phyloP scores from a whole-genome alignment of 2,329 filamentous ascomycete species.

The Ceratocystis harringtonii region DNA sequence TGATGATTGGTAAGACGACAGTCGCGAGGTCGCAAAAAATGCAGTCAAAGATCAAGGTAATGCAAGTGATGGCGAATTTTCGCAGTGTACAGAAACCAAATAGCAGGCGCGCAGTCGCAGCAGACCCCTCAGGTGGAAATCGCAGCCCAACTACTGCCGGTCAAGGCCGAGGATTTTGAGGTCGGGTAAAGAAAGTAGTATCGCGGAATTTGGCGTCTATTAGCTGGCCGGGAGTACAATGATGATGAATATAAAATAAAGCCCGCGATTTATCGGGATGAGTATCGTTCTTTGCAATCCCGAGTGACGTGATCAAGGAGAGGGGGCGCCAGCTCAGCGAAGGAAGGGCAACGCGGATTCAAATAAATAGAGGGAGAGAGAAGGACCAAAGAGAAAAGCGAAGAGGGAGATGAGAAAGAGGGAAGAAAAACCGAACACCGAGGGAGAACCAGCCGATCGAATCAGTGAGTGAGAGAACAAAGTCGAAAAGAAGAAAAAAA shows the following conservation, averaged over 20 bases:
- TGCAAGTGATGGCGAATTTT: neutral
- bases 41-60: neutral
- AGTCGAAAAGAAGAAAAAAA: neutral
- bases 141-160: neutral
- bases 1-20: neutral
- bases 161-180: neutral
- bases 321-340: slow-evolving; percentile 6
- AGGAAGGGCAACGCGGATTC: neutral
- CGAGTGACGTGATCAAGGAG: slow-evolving; percentile 5
- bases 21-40: neutral
- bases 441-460: neutral
- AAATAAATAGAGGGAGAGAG: neutral
- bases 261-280: neutral
- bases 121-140: neutral
- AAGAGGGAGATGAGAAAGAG: slow-evolving; percentile 1
- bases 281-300: neutral
- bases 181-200: neutral
- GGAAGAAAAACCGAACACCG: slow-evolving; percentile 8
- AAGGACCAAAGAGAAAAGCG: slow-evolving; percentile 2
- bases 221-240: neutral
- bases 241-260: neutral
- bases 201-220: neutral
- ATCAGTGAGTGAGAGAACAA: neutral
- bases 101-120: neutral
- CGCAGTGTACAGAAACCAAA: neutral